These are phyloP conservation scores for Crepidotus variabilis DNA, from an alignment of 768 basidiomycete species.

Conservation along the genomic window DNA sequence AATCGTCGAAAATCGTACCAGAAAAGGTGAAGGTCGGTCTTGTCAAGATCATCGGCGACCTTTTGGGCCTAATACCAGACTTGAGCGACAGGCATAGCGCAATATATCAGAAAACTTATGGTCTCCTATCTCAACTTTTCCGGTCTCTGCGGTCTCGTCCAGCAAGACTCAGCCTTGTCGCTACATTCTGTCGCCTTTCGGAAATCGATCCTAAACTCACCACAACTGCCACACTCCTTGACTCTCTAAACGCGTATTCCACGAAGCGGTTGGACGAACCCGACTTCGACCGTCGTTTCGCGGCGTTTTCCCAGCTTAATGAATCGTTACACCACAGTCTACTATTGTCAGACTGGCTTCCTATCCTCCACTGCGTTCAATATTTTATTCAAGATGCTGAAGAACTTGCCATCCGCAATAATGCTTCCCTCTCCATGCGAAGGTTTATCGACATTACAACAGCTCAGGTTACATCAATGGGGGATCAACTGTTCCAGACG, in stretches of 20 bases:
- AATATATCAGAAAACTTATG: constrained; percentile 51
- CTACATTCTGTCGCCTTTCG: constrained; percentile 53
- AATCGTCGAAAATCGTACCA: constrained; percentile 67
- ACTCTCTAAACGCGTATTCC: constrained; percentile 83
- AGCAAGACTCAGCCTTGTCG: constrained; percentile 66
- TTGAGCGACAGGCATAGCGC: constrained; percentile 40
- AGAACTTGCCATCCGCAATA: constrained; percentile 83
- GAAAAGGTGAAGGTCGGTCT: constrained; percentile 87
- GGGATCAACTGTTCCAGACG: constrained; percentile 54
- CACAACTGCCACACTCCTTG: constrained; percentile 50
- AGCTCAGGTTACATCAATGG: constrained; percentile 34
- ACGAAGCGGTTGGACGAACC: constrained; percentile 81
- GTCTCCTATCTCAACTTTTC: constrained; percentile 73
- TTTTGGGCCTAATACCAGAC: constrained; percentile 67
- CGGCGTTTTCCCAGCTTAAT: constrained; percentile 73
- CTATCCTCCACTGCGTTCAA: constrained; percentile 78
- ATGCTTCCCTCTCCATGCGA: constrained; percentile 70
- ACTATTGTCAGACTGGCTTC: constrained; percentile 66
- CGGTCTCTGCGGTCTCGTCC: constrained; percentile 68
- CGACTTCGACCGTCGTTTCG: constrained; percentile 83
- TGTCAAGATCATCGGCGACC: constrained; percentile 62
- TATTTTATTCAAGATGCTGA: constrained; percentile 86
- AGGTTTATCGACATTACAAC: constrained; percentile 70
- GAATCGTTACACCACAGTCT: constrained; percentile 54
- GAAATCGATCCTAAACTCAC: constrained; percentile 43